These are phyloP conservation scores for Fusarium tricinctum DNA, from an alignment of 2,329 filamentous ascomycete genomes.

Conservation along the genomic window DNA sequence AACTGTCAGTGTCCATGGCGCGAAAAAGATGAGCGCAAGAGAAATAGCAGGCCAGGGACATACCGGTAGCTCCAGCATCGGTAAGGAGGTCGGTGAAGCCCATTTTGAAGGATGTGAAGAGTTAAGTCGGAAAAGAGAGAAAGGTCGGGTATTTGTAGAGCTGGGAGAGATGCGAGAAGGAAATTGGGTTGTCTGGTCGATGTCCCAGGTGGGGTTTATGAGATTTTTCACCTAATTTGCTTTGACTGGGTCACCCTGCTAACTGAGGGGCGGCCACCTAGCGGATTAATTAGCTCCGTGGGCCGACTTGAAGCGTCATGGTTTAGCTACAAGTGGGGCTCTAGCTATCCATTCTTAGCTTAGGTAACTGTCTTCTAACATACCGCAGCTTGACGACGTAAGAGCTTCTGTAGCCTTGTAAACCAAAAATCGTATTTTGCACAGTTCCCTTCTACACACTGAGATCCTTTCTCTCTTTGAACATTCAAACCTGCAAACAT, in stretches of 20 bases:
- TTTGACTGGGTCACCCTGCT: conserved; percentile 39
- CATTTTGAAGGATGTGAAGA: conserved; percentile 65
- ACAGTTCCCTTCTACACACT: conserved; percentile 22
- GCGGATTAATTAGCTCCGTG: conserved; percentile 31
- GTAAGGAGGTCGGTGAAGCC: conserved; percentile 78
- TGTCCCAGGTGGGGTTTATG: conserved; percentile 59
- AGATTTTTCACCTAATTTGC: conserved; percentile 57
- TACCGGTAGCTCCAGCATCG: conserved; percentile 71
- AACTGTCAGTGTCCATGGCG: conserved; percentile 53
- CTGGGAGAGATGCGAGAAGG: conserved; percentile 50
- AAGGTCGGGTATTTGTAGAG: conserved; percentile 50
- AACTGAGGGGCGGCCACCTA: conserved; percentile 21
- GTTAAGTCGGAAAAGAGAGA: conserved; percentile 43
- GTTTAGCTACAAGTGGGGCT: conserved; percentile 11
- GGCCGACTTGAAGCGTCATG: conserved; percentile 22
- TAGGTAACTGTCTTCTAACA: conserved; percentile 37
- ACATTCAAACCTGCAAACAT: conserved; percentile 61
- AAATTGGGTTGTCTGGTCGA: conserved; percentile 57
- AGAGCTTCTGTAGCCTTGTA: conserved; percentile 57
- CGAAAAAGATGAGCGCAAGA: conserved; percentile 46
- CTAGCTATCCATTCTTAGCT: conserved; percentile 20
- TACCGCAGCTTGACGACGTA: conserved; percentile 55
- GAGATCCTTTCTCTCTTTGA: conserved; percentile 5
- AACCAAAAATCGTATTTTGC: conserved; percentile 25
- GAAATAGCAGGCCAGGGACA: conserved; percentile 50